Evolutionary conservation across 73 alveolate species (phyloP).

Genomic region (Tetrahymena thermophila): DNA sequence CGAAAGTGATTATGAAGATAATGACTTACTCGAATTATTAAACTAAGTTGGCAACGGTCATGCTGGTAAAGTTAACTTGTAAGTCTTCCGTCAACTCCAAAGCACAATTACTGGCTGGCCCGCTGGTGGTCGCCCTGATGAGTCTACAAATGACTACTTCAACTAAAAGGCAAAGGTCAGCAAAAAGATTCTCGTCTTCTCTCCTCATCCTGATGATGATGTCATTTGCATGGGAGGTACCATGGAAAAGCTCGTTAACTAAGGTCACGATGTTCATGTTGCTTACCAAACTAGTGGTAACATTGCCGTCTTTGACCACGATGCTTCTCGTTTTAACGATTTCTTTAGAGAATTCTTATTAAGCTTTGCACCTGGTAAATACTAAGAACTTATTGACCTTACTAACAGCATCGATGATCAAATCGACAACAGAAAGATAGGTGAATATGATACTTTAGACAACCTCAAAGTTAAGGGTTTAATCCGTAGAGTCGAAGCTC

Average conservation of each 20-base stretch:
- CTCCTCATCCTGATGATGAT: constrained; percentile 65
- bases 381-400: background rate
- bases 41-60: constrained; percentile 34
- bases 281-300: constrained; percentile 44
- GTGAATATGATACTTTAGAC: constrained; percentile 36
- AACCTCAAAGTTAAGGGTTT: constrained; percentile 23
- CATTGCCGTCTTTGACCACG: constrained; percentile 49
- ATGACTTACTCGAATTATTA: constrained; percentile 38
- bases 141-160: constrained; percentile 15
- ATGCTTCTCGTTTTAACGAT: constrained; percentile 43
- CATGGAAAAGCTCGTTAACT: constrained; percentile 29
- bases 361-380: constrained; percentile 8
- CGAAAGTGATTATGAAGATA: constrained; percentile 46
- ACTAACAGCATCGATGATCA: constrained; percentile 17
- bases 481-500: constrained; percentile 48
- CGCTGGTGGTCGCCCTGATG: constrained; percentile 55
- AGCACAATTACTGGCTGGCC: constrained; percentile 58
- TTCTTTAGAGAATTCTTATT: constrained; percentile 20
- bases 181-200: constrained; percentile 42
- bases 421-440: constrained; percentile 25
- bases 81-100: constrained; percentile 17
- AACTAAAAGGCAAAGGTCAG: constrained; percentile 6
- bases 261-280: constrained; percentile 55
- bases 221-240: constrained; percentile 60
- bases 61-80: constrained; percentile 32